phyloP scores from a whole-genome alignment of 2,329 filamentous ascomycete genomes.

The Penicillium sp. region DNA sequence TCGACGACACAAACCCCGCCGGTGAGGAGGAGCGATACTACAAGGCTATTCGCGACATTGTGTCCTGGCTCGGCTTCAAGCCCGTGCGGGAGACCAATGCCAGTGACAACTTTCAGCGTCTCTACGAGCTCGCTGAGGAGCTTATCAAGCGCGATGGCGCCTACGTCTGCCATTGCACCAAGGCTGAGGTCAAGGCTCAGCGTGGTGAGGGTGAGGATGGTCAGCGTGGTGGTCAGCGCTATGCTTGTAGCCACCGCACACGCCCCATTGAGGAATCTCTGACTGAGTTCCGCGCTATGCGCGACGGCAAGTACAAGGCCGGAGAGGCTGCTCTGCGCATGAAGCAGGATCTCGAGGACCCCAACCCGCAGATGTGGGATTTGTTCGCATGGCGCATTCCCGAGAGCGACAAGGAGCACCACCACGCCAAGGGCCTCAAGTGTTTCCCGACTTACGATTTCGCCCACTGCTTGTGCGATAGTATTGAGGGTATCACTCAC shows the following conservation, averaged over 20 bases:
- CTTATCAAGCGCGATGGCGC: conserved; percentile 69
- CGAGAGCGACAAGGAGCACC: conserved; percentile 52
- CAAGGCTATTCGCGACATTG: conserved; percentile 81
- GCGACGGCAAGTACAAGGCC: conserved; percentile 84
- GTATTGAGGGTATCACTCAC: conserved; percentile 88
- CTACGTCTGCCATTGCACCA: conserved; percentile 83
- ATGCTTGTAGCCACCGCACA: conserved; percentile 77
- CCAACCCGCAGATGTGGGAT: conserved; percentile 97
- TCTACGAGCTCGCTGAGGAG: conserved; percentile 88
- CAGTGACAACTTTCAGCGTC: conserved; percentile 82
- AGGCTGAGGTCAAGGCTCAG: conserved; percentile 82
- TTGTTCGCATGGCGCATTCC: conserved; percentile 85
- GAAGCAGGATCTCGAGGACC: conserved; percentile 81
- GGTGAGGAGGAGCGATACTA: conserved; percentile 91
- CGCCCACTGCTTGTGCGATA: conserved; percentile 71
- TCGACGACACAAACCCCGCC: conserved; percentile 94
- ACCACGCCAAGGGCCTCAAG: conserved; percentile 71
- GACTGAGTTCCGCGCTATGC: conserved; percentile 83
- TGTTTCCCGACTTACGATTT: conserved; percentile 94
- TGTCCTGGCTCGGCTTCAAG: conserved; percentile 80
- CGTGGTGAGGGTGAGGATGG: conserved; percentile 73
- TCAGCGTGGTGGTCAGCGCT: conserved; percentile 64
- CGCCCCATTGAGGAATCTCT: conserved; percentile 75
- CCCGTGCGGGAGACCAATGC: conserved; percentile 81
- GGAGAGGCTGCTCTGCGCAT: conserved; percentile 84